Base-by-base conservation (phyloP, 2,329 filamentous ascomycete genomes). In the Alternaria infectoria region DNA sequence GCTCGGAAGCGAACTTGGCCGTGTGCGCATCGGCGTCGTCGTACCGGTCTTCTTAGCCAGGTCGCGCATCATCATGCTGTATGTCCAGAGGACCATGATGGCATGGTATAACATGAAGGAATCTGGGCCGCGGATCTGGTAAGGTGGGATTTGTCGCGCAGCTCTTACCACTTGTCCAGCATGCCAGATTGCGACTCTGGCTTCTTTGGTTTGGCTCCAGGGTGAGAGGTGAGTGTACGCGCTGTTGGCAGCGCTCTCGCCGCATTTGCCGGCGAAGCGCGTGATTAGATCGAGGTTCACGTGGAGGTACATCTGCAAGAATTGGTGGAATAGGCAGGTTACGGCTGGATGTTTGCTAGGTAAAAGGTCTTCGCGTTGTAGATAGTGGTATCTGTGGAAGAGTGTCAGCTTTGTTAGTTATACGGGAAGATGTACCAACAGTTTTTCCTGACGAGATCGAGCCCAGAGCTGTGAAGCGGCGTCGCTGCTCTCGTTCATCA, bases 181-280 rank as follows among this genome's bases (percentile, higher is more conserved):
- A 46, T 74, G 67, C 10, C 55, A 45, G 25, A 57, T 36, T 30
- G 69, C 71, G 36, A 54, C 68, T 5, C 71, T 58, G 12, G 66
- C 67, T 50, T 72, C 67, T 23, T 67, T 70, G 6, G 65, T 68
- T 23, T 63, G 61, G 23, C 64, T 66, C 88, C 89, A 90, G 25
- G 86, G 40, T 26, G 52, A 50, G 36, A 59, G 23, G 4, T 19
- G 25, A 8, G 32, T 54, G 26, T 59, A 59, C 10, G 57, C 57
- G 23, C 49, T 49, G 26, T 86, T 83, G 3, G 89, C 89, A 70
- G 89, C 87, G 21, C 89, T 87, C 66, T 89, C 86, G 21, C 88
- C 89, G 66, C 89, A 88, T 57, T 88, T 88, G 8, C 89, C 89
- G 0, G 87, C 86, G 66, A 91, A 90, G 3, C 89, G 83, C 68